Conservation (phyloP, 1,284 basidiomycete species). For the Coniophora puteana region DNA sequence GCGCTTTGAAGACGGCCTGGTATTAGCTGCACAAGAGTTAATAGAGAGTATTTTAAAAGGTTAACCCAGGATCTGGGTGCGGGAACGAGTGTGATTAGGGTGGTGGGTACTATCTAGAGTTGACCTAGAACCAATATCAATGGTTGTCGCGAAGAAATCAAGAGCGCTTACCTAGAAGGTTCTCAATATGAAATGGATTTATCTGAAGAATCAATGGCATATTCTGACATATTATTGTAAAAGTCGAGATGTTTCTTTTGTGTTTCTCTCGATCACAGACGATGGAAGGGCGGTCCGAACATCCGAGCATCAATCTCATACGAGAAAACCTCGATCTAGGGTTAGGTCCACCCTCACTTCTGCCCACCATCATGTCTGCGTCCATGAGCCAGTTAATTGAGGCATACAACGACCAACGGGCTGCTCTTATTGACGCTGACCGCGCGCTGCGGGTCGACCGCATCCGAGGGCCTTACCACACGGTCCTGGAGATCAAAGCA, state of each 20-base stretch:
- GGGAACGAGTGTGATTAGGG: too few relatives aligned
- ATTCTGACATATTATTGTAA: neutral
- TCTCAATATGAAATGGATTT: too few relatives aligned
- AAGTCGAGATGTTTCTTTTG: neutral
- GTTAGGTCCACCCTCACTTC: neutral
- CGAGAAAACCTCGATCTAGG: neutral
- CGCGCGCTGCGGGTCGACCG: slow-evolving; percentile 40
- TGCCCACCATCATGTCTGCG: slow-evolving; percentile 14
- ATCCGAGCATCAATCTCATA: neutral
- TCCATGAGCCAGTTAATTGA: too few relatives aligned
- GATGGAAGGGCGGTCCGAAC: neutral
- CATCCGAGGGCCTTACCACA: slow-evolving; percentile 16
- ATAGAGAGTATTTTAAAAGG: neutral
- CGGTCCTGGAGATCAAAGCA: slow-evolving; percentile 44
- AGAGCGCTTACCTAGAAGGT: too few relatives aligned
- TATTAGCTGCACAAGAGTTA: slow-evolving; percentile 1
- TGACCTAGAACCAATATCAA: too few relatives aligned
- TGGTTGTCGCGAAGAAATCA: too few relatives aligned
- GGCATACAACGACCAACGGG: slow-evolving; percentile 39
- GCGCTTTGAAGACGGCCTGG: neutral
- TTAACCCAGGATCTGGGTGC: neutral
- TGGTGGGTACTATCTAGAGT: too few relatives aligned
- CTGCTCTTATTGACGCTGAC: slow-evolving; percentile 48
- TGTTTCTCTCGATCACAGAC: neutral
- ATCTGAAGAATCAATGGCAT: too few relatives aligned